A percentile compares a stretch with the other conserved stretches of the same genome.
These are phyloP conservation scores for Setaria viridis DNA, from an alignment of 202 grass and related monocot species.

Conservation along the genomic window DNA sequence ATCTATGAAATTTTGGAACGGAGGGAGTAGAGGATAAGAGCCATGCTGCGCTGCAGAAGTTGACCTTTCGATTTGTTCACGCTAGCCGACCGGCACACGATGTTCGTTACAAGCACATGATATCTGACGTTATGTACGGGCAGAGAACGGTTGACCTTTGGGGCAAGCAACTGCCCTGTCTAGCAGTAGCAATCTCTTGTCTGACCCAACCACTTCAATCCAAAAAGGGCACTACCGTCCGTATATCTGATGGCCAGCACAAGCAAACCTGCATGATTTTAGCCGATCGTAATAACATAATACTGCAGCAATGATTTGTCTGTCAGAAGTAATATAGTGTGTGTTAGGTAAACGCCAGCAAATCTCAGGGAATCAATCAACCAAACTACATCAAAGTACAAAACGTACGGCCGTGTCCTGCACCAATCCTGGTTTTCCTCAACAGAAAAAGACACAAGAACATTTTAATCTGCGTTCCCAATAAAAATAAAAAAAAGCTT, in stretches of 20 bases:
- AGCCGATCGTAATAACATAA: background rate
- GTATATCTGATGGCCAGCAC: conserved; percentile 4
- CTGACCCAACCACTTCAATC: conserved; percentile 17
- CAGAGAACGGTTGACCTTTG: conserved; percentile 44
- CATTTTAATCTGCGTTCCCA: background rate
- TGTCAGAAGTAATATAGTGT: background rate
- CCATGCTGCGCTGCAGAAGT: conserved; percentile 36
- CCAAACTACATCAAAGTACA: background rate
- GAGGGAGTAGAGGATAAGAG: conserved; percentile 16
- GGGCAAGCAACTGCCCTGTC: background rate
- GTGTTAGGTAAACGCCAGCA: background rate
- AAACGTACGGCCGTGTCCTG: conserved; percentile 10
- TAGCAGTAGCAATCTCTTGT: background rate
- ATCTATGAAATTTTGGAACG: no score
- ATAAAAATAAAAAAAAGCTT: background rate
- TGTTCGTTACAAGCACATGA: conserved; percentile 17
- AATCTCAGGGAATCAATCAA: conserved; percentile 20
- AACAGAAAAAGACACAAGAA: background rate
- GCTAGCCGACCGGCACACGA: background rate
- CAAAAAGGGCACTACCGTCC: background rate
- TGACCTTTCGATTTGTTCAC: conserved; percentile 39
- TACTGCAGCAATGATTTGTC: background rate
- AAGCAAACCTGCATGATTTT: background rate
- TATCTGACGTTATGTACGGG: conserved; percentile 32
- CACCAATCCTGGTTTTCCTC: conserved; percentile 21